Conservation (phyloP, 2,329 filamentous ascomycete genomes). For the Lasiodiplodia theobromae region DNA sequence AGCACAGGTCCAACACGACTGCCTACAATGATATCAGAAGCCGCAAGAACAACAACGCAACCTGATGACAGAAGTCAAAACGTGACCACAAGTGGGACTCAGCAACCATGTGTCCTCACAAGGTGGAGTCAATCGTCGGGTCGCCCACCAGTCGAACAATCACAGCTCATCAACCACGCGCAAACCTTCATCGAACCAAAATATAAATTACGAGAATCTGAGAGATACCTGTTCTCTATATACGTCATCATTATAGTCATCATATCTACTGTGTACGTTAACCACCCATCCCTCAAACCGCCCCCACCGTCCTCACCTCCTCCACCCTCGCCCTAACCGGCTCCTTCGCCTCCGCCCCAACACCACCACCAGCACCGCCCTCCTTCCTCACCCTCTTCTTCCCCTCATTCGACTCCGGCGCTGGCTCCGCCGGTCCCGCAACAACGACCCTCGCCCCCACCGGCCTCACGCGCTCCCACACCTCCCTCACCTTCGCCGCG, state of each 20-base stretch:
- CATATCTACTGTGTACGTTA: neutral
- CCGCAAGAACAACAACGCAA: neutral
- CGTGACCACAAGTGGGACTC: neutral
- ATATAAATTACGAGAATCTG: neutral
- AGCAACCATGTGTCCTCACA: neutral
- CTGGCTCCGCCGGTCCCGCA: neutral
- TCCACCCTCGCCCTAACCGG: neutral
- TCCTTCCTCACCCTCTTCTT: neutral
- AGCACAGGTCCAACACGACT: neutral
- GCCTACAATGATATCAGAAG: neutral
- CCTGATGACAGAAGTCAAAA: neutral
- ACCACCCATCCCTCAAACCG: constrained; percentile 3
- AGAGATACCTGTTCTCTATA: neutral
- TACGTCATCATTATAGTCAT: neutral
- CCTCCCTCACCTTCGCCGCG: neutral
- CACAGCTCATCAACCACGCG: no score
- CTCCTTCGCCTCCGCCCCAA: neutral
- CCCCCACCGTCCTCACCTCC: constrained; percentile 6
- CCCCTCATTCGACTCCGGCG: neutral
- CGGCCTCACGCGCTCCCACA: neutral
- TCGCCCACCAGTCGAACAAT: neutral
- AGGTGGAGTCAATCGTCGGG: neutral
- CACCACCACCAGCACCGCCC: neutral
- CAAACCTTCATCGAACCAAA: neutral
- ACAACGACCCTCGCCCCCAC: neutral